These are phyloP conservation scores for Candida cerambycidarum DNA, from an alignment of 805 yeast genomes.

Conservation along the genomic window DNA sequence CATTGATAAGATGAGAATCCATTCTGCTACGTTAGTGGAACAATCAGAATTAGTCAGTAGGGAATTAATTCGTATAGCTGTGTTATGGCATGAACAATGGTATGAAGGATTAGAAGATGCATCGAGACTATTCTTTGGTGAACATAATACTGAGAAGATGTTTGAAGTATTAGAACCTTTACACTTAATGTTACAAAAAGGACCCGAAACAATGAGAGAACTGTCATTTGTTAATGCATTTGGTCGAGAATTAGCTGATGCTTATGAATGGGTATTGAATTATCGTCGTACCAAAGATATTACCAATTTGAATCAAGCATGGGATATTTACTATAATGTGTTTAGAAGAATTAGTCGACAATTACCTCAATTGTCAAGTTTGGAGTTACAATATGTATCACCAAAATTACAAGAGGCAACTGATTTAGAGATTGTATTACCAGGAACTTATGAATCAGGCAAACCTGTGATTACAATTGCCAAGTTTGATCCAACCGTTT, in stretches of 20 bases:
- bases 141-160: conserved; percentile 93
- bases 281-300: conserved; percentile 83
- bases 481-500: conserved; percentile 76
- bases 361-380: conserved; percentile 78
- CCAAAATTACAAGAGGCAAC: conserved; percentile 80
- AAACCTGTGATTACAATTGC: conserved; percentile 71
- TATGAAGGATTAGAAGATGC: conserved; percentile 97
- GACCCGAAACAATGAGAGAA: conserved; percentile 92
- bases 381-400: conserved; percentile 91
- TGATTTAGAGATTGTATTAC: conserved; percentile 84
- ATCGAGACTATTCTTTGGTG: conserved; percentile 88
- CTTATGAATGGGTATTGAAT: conserved; percentile 88
- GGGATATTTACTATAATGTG: conserved; percentile 95
- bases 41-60: conserved; percentile 94
- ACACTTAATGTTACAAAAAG: conserved; percentile 77
- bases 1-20: conserved; percentile 87
- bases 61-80: conserved; percentile 92
- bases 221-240: conserved; percentile 89
- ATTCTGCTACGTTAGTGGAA: conserved; percentile 79
- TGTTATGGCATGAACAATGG: conserved; percentile 97
- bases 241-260: conserved; percentile 90
- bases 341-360: conserved; percentile 89
- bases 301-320: conserved; percentile 90
- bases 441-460: conserved; percentile 90
- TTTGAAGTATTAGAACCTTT: conserved; percentile 85